Evolutionary conservation across 2,329 filamentous ascomycete genomes (phyloP).

Genomic region (Fusarium haematococcum): DNA sequence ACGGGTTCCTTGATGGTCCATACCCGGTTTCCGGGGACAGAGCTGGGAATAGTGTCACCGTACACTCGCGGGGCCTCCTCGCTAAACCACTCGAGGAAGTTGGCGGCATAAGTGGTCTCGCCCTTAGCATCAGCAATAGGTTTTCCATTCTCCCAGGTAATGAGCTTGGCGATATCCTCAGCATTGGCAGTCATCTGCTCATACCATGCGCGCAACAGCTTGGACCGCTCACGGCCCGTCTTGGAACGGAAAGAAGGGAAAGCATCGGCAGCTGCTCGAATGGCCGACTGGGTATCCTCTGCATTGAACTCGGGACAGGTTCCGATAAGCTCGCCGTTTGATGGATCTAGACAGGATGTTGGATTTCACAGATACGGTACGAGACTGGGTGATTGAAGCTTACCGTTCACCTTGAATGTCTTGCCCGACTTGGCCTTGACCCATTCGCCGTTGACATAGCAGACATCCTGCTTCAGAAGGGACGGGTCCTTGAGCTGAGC

Average conservation of each 20-base stretch:
- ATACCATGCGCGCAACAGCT: conserved; percentile 83
- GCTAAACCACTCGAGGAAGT: conserved; percentile 84
- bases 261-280: conserved; percentile 83
- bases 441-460: conserved; percentile 95
- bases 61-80: conserved; percentile 81
- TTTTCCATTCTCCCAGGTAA: conserved; percentile 93
- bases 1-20: conserved; percentile 86
- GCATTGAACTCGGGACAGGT: conserved; percentile 86
- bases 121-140: conserved; percentile 79
- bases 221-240: conserved; percentile 80
- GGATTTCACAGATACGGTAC: conserved; percentile 3
- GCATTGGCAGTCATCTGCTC: conserved; percentile 82
- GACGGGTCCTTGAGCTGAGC: conserved; percentile 79
- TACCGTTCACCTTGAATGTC: conserved; percentile 88
- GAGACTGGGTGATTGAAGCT: conserved; percentile 9
- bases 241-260: conserved; percentile 77
- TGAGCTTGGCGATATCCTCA: conserved; percentile 83
- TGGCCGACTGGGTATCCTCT: conserved; percentile 83
- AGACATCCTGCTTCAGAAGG: conserved; percentile 83
- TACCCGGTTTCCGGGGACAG: conserved; percentile 77
- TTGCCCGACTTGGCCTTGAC: conserved; percentile 85
- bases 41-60: conserved; percentile 80
- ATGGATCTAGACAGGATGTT: conserved; percentile 71
- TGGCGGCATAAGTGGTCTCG: conserved; percentile 78
- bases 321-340: conserved; percentile 83